Percentiles rank a stretch among this genome's conserved stretches.
Evolutionary conservation across 2,329 filamentous ascomycete genomes (phyloP).

Genomic region (Ilyonectria sp.): DNA sequence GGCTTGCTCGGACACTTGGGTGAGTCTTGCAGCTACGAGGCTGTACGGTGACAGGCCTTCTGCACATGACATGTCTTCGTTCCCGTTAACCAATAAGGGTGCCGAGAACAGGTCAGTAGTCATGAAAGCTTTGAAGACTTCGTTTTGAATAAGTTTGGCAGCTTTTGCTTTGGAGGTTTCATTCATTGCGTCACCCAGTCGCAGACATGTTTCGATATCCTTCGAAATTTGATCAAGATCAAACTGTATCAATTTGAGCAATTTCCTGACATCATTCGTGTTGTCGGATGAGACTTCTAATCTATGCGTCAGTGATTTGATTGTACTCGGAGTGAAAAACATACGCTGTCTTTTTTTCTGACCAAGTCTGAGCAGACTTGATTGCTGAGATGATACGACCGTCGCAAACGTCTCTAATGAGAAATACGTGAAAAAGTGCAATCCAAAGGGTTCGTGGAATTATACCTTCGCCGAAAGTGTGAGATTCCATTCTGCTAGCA

Average conservation of each 20-base stretch:
- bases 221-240: neutral
- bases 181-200: neutral
- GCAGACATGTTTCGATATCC: neutral
- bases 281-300: neutral
- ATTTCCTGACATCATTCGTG: neutral
- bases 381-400: neutral
- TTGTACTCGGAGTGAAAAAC: neutral
- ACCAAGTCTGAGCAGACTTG: neutral
- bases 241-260: neutral
- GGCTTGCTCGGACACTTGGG: neutral
- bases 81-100: slow-evolving; percentile 19
- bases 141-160: slow-evolving; percentile 1
- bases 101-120: neutral
- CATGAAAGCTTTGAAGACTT: slow-evolving; percentile 12
- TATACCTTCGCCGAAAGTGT: neutral
- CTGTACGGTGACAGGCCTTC: slow-evolving; percentile 22
- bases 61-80: slow-evolving; percentile 12
- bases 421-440: neutral
- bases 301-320: neutral
- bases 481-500: neutral
- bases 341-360: neutral
- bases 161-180: slow-evolving; percentile 9
- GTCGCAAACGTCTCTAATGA: neutral
- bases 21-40: slow-evolving; percentile 19
- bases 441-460: neutral